These are phyloP conservation scores for Paracamarosporium sp. DNA, from an alignment of 2,329 filamentous ascomycete species.

Conservation along the genomic window DNA sequence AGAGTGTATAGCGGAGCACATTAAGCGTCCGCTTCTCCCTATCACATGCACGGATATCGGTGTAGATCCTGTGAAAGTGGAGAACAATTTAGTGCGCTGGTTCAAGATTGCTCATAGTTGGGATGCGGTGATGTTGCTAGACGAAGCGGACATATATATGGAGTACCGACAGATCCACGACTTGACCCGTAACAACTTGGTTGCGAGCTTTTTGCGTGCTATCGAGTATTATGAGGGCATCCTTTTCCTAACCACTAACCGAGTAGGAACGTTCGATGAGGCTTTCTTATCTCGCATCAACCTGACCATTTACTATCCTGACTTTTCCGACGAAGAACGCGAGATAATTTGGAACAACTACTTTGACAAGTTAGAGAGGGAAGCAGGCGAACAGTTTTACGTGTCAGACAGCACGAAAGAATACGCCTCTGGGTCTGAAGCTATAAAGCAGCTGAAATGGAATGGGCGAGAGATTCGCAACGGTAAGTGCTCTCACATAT, in stretches of 20 bases:
- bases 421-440: no score
- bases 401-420: background rate
- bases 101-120: constrained; percentile 41
- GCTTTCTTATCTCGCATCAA: constrained; percentile 41
- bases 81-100: background rate
- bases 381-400: background rate
- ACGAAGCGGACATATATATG: constrained; percentile 29
- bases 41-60: constrained; percentile 11
- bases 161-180: constrained; percentile 49
- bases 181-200: constrained; percentile 16
- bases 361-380: background rate
- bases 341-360: constrained; percentile 7
- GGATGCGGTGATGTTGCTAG: constrained; percentile 55
- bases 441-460: background rate
- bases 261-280: constrained; percentile 44
- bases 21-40: constrained; percentile 29
- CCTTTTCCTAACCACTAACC: constrained; percentile 51
- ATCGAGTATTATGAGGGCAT: constrained; percentile 50
- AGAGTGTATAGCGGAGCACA: constrained; percentile 3
- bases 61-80: background rate
- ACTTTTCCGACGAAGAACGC: background rate
- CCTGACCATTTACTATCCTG: constrained; percentile 54
- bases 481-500: no score
- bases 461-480: constrained; percentile 22
- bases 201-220: constrained; percentile 36